Evolutionary conservation across 2,329 filamentous ascomycete genomes (phyloP).

Genomic region (Curvularia sp.): DNA sequence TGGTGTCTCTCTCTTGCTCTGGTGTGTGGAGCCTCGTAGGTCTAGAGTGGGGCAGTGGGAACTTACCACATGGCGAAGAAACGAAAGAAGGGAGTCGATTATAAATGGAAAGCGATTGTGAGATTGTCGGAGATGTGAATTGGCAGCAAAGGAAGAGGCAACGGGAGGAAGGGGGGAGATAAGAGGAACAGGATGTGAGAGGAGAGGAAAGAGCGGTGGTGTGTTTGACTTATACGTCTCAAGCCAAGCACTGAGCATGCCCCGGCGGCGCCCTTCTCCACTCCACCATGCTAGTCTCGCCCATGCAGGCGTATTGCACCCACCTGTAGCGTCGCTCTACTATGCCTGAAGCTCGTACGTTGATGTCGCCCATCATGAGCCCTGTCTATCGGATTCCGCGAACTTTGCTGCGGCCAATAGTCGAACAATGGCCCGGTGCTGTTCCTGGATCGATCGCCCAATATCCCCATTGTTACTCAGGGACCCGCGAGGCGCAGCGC

Average conservation of each 20-base stretch:
- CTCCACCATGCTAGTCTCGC: constrained; percentile 39
- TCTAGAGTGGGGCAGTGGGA: constrained; percentile 31
- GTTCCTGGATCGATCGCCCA: constrained; percentile 47
- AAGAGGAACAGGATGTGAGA: constrained; percentile 30
- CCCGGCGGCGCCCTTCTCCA: constrained; percentile 38
- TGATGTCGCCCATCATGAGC: no score
- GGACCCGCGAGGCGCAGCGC: constrained; percentile 43
- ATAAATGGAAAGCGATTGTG: constrained; percentile 42
- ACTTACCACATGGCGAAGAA: constrained; percentile 52
- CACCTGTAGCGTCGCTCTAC: constrained; percentile 32
- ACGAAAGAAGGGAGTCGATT: constrained; percentile 35
- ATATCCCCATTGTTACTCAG: constrained; percentile 30
- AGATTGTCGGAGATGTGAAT: constrained; percentile 21
- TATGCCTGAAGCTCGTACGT: constrained; percentile 33
- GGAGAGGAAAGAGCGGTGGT: constrained; percentile 46
- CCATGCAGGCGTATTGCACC: constrained; percentile 35
- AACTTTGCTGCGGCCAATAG: constrained; percentile 28
- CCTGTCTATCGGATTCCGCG: constrained; percentile 27
- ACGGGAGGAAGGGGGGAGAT: constrained; percentile 21
- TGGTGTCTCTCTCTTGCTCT: not conserved
- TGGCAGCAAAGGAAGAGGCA: constrained; percentile 24
- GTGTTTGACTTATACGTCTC: constrained; percentile 48
- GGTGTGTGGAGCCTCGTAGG: constrained; percentile 2
- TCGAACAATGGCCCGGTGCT: constrained; percentile 22
- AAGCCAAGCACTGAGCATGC: constrained; percentile 40